Base-by-base conservation (phyloP, 768 basidiomycete species). In the Kwoniella botswanensis region DNA sequence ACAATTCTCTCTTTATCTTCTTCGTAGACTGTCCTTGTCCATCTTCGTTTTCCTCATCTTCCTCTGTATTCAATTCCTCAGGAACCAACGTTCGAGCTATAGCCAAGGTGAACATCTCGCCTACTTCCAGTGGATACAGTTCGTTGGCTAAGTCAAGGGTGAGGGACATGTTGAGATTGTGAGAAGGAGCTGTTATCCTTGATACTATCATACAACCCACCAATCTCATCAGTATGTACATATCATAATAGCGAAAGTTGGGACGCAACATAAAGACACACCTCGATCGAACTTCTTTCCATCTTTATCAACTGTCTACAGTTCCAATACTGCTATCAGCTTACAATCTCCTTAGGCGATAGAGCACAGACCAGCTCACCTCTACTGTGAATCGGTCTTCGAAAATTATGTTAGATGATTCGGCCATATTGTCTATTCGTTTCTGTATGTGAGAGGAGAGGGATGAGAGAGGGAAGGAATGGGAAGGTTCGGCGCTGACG, bases 251-350 rank as follows among this genome's bases (percentile, higher is more conserved):
- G 26, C 26, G 26, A 26, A 26, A 26, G 26, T 26, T 26, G 26
- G 26, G 2, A 26, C 3, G 26, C 26, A 26, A 26, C 26, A 26
- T 26, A 26, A 26, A 26, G 26, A 80, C 89, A 59, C 67, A 95
- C 96, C 96, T 90, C 96, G 87, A 85, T 99, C 97, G 77, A 98
- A 99, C 83, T 95, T 97, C 86, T 92, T 97, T 58, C 96, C 96
- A 76, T 94, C 95, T 83, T 82, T 82, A 73, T 84, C 84, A 15
- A 84, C 78, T 15, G 73, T 71, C 76, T 82, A 26, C 42, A 1
- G 57, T 13, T 15, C n/a, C 46, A 12, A 21, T 5, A 35, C 35
- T 35, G 35, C 0, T 35, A 12, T 29, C 24, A 26, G n/a, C 24
- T 29, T 0, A 26, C 18, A 59, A 11, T 1, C 1, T 26, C 12